Percentiles rank a stretch among this genome's conserved stretches.
These are phyloP conservation scores for Dactylellina haptotyla DNA, from an alignment of 2,329 filamentous ascomycete species.

Conservation along the genomic window DNA sequence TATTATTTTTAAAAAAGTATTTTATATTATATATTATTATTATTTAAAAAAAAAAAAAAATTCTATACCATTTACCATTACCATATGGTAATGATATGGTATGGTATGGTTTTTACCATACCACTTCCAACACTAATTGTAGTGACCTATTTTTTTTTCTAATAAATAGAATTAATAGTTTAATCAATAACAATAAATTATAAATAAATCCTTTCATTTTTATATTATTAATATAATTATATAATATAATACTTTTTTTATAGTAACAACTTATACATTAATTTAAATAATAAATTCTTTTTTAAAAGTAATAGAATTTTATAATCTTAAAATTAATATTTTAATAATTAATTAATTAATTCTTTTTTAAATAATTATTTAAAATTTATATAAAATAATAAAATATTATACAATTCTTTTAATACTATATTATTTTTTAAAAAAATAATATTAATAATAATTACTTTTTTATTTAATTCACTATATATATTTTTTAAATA, in stretches of 20 bases:
- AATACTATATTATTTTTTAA: too few relatives aligned
- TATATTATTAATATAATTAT: too few relatives aligned
- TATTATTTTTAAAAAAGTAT: too few relatives aligned
- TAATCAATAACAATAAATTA: not conserved
- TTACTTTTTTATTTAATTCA: not conserved
- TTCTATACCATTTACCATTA: not conserved
- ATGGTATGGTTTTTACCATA: not conserved
- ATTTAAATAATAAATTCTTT: too few relatives aligned
- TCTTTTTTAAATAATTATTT: too few relatives aligned
- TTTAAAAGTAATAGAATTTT: too few relatives aligned
- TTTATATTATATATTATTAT: too few relatives aligned
- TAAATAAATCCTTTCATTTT: constrained; percentile 17
- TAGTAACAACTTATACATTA: not conserved
- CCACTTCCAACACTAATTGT: not conserved
- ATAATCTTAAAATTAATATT: too few relatives aligned
- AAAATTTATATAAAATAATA: too few relatives aligned
- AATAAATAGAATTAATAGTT: not conserved
- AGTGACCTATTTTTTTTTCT: not conserved
- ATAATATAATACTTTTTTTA: too few relatives aligned
- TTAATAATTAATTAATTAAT: too few relatives aligned
- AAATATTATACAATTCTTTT: too few relatives aligned
- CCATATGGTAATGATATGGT: not conserved
- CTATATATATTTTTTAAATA: not conserved
- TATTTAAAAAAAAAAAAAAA: not conserved
- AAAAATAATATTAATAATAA: not conserved